Percentiles rank a stretch among this genome's conserved stretches.
Evolutionary conservation across 2,329 filamentous ascomycete genomes (phyloP).

Genomic region (Capronia americana): DNA sequence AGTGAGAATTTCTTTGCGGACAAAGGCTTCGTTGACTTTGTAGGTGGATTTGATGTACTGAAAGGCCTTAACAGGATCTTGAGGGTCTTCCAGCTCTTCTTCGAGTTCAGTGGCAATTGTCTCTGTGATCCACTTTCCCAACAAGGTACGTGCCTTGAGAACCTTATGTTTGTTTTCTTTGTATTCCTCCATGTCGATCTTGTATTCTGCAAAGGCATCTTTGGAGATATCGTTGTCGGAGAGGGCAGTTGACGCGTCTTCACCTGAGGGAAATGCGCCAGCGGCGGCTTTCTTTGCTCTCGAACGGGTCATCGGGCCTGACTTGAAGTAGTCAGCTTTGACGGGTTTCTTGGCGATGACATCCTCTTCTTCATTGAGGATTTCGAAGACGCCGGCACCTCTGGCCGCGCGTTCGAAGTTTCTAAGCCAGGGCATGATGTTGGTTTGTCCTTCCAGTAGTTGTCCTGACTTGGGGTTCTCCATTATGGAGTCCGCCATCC

Average conservation of each 20-base stretch:
- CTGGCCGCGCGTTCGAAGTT: conserved; percentile 18
- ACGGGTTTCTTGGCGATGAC: conserved; percentile 4
- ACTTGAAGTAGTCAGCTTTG: conserved; percentile 9
- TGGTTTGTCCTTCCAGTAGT: conserved; percentile 18
- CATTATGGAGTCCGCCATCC: conserved; percentile 14
- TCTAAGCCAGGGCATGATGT: conserved; percentile 13
- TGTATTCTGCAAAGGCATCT: neutral
- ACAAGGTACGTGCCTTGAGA: neutral
- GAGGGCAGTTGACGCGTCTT: too few species aligned
- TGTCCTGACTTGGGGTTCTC: neutral
- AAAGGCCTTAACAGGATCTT: conserved; percentile 2
- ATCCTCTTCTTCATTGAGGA: conserved; percentile 12
- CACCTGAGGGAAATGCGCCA: too few species aligned
- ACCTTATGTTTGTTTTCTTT: conserved; percentile 10
- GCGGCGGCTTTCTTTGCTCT: too few species aligned
- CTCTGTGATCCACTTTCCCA: conserved; percentile 4
- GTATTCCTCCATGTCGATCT: conserved; percentile 8
- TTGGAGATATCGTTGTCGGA: too few species aligned
- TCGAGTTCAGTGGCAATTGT: conserved; percentile 10
- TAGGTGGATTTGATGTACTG: conserved; percentile 13
- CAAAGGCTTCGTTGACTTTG: conserved; percentile 9
- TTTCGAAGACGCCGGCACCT: neutral
- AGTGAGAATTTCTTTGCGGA: neutral
- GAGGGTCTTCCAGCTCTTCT: conserved; percentile 16
- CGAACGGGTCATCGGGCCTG: neutral